Evolutionary conservation across 495 filamentous ascomycete genomes (phyloP).

Genomic region (Podospora pseudocomata): DNA sequence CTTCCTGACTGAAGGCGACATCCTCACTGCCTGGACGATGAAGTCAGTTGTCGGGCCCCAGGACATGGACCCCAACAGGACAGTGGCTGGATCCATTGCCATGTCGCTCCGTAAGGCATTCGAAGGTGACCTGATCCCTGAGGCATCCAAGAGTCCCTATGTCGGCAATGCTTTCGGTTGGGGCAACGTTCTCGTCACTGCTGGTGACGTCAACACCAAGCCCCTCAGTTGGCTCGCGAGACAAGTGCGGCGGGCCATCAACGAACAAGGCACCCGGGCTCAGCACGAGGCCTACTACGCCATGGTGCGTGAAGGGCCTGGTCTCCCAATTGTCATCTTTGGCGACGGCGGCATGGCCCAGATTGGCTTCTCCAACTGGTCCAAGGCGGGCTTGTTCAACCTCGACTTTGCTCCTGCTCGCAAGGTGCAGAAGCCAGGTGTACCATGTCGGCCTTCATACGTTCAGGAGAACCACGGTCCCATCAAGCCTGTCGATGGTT

Average conservation of each 20-base stretch:
- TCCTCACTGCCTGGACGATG: slow-evolving; percentile 39
- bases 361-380: slow-evolving; percentile 45
- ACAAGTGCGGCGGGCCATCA: slow-evolving; percentile 39
- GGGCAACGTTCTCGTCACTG: slow-evolving; percentile 34
- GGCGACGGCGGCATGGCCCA: slow-evolving; percentile 40
- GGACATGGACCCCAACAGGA: slow-evolving; percentile 19
- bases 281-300: slow-evolving; percentile 42
- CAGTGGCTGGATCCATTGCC: slow-evolving; percentile 27
- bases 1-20: slow-evolving; percentile 44
- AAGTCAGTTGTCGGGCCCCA: slow-evolving; percentile 24
- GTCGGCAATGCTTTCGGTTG: slow-evolving; percentile 36
- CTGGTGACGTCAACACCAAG: slow-evolving; percentile 34
- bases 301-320: slow-evolving; percentile 21
- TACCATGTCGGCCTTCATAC: slow-evolving; percentile 19
- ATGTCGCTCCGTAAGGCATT: slow-evolving; percentile 28
- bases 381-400: slow-evolving; percentile 39
- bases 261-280: slow-evolving; percentile 42
- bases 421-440: neutral
- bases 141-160: slow-evolving; percentile 23
- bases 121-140: slow-evolving; percentile 27
- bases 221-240: slow-evolving; percentile 42
- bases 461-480: slow-evolving; percentile 36
- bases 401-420: slow-evolving; percentile 43
- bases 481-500: slow-evolving; percentile 30
- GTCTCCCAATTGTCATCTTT: slow-evolving; percentile 33